Base-by-base conservation (phyloP, 169 alveolate species). In the Theileria equi region DNA sequence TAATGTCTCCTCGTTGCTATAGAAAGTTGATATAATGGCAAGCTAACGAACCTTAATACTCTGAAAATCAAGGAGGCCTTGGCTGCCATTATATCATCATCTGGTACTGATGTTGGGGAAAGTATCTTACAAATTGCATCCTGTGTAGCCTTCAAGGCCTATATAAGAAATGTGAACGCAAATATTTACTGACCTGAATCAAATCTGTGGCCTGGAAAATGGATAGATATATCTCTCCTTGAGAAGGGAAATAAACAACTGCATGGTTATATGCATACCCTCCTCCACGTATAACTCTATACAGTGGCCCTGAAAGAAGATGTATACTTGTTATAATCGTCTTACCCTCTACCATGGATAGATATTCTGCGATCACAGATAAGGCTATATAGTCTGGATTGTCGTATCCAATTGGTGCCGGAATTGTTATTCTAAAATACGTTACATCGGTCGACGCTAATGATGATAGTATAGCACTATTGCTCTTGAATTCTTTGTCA, bases 271-370 rank as follows among this genome's bases (percentile, higher is more conserved):
- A 85, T 1, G 92, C 84, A 57, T 36, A 85, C 5, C 92, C 92
- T 19, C 92, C 92, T 23, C 89, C 89, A 2, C 92, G 80, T 29
- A 85, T 85, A n/a, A 79, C 84, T 26, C 79, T 79, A 62, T 62
- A 85, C 54, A 85, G 41, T 19, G 89, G 89, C 11, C 92, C 72
- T 61, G 34, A 45, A 61, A 47, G 34, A 17, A 26, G 11, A 7
- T 40, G 61, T n/a, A 57, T 17, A 40, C 8, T 19, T 13, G 40
- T 1, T 40, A 13, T 11, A 13, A 23, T 8, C n/a, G 23, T 6
- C 70, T 47, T 29, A 61, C 72, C 85, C 62, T 85, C 92, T 52
- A 79, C 65, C 89, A 85, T 81, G 11, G 85, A 71, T 40, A 85
- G 55, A 23, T 77, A 85, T 58, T 85, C 92, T 23, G 82, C 23